Conservation (phyloP, 495 filamentous ascomycete species). For the Podospora pseudocomata region DNA sequence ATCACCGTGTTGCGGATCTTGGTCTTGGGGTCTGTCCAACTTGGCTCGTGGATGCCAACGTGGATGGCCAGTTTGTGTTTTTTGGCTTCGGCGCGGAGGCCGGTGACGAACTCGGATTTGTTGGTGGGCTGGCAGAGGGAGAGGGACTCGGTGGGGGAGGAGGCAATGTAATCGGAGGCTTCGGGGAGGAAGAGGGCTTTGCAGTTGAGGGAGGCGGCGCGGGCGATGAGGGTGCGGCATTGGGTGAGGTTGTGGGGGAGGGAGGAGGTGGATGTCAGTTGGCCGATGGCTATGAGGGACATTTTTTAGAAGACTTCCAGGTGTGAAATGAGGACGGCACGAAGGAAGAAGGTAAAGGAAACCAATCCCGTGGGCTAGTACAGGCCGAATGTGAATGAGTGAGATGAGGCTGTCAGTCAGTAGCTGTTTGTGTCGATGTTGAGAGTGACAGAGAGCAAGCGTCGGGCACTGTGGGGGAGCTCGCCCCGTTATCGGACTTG, state of each 20-base stretch:
- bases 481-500: neutral
- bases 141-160: slow-evolving; percentile 60
- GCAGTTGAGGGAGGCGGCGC: too few species aligned
- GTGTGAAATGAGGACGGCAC: too few species aligned
- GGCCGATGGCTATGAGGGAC: slow-evolving; percentile 63
- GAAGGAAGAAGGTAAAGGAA: too few species aligned
- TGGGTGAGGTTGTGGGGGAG: slow-evolving; percentile 75
- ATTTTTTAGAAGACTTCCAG: neutral
- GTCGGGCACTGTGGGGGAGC: neutral
- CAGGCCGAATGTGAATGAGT: neutral
- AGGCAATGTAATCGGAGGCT: slow-evolving; percentile 82
- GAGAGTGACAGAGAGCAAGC: neutral
- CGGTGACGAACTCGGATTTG: slow-evolving; percentile 61
- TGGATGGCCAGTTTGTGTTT: slow-evolving; percentile 65
- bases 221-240: slow-evolving; percentile 42
- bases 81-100: slow-evolving; percentile 64
- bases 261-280: slow-evolving; percentile 78
- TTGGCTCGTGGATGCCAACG: slow-evolving; percentile 70
- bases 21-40: slow-evolving; percentile 8
- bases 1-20: slow-evolving; percentile 48
- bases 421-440: neutral
- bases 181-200: slow-evolving; percentile 89
- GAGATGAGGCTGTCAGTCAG: neutral
- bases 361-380: too few species aligned
- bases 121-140: slow-evolving; percentile 57